These are phyloP conservation scores for Akebia trifoliata DNA, from an alignment of 164 flowering plant species.

Conservation along the genomic window DNA sequence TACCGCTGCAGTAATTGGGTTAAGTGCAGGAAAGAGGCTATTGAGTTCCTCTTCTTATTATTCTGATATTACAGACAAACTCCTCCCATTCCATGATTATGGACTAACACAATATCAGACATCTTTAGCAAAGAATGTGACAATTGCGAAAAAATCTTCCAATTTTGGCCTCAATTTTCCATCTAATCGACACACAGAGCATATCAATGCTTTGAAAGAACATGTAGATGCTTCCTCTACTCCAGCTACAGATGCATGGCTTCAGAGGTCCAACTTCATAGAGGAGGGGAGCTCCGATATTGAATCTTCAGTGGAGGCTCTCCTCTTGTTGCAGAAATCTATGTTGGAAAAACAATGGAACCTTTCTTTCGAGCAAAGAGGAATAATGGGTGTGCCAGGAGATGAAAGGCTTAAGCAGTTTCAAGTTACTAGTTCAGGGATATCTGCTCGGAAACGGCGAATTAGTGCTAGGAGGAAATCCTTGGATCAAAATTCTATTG, in stretches of 20 bases:
- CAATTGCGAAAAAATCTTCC: conserved; percentile 46
- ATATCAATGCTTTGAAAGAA: conserved; percentile 62
- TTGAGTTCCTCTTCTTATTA: conserved; percentile 58
- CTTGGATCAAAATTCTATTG: conserved; percentile 15
- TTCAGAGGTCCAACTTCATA: conserved; percentile 19
- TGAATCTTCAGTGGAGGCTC: conserved; percentile 60
- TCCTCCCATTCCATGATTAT: conserved; percentile 37
- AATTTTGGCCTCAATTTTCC: conserved; percentile 38
- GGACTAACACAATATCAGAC: conserved; percentile 30
- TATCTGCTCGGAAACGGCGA: conserved; percentile 80
- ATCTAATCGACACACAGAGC: conserved; percentile 31
- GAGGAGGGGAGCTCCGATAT: conserved; percentile 38
- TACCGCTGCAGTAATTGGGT: conserved; percentile 71
- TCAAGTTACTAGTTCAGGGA: conserved; percentile 60
- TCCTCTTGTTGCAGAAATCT: conserved; percentile 80
- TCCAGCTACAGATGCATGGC: conserved; percentile 32
- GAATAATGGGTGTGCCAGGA: conserved; percentile 12
- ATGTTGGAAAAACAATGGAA: conserved; percentile 91
- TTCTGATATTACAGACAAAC: conserved; percentile 59
- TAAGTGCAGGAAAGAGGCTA: conserved; percentile 71
- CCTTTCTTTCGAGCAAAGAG: conserved; percentile 51
- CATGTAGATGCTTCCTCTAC: conserved; percentile 37
- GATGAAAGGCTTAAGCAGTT: conserved; percentile 27
- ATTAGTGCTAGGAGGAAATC: conserved; percentile 36
- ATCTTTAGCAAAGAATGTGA: conserved; percentile 35